Base-by-base conservation (phyloP, 805 yeast genomes). In the Candida incommunis region DNA sequence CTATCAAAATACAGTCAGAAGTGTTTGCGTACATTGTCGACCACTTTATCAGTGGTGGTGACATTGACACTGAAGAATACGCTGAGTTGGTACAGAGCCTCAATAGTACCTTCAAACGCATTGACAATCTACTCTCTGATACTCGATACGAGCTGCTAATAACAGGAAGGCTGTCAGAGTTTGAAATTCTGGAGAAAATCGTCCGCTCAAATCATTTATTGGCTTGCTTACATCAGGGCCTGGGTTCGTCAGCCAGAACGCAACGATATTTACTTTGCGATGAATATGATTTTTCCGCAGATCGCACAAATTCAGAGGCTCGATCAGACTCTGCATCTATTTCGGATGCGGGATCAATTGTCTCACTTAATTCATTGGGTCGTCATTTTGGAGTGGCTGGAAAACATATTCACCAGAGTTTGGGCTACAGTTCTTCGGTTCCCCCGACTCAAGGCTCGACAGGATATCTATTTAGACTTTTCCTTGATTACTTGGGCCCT, bases 401-500 rank as follows among this genome's bases (percentile, higher is more conserved):
- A 31, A 31, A 16, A 18, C 37, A 31, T 16, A 31, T 31, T 31
- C 37, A 31, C 18, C 11, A 7, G 20, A 31, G 37, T 31, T n/a
- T 31, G 18, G 37, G 37, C 7, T 31, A 31, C 37, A 31, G 37
- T 18, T 31, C 37, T 9, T 7, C 37, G 9, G 7, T 31, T 31
- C 18, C 37, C 7, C 18, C 37, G 7, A 18, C 9, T 18, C 37
- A 31, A 4, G 37, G 37, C 18, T 31, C 37, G 5, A 43, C 46
- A 23, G 51, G 46, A 3, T 76, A 78, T 54, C 63, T 82, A 18
- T 81, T 82, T 56, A 78, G 78, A 45, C 55, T 79, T 27, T 83
- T 83, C 57, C 78, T 80, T 1, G 72, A 71, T 50, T 70, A 80
- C 52, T 63, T 83, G 41, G 85, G 87, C 0, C 92, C 94, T 0